phyloP scores from a whole-genome alignment of 306 rosid genomes.

The Pueraria montana region DNA sequence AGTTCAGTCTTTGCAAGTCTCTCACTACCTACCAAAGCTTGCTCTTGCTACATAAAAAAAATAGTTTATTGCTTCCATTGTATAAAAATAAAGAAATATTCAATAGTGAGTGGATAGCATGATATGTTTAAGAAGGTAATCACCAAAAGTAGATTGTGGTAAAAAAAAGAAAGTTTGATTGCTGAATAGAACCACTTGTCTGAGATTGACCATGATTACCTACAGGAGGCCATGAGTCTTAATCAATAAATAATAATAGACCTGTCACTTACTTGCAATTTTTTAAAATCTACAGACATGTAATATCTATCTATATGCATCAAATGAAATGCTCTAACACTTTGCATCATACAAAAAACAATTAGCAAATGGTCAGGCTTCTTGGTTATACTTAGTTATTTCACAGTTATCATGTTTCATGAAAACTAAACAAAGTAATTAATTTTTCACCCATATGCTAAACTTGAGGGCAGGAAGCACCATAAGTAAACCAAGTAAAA shows the following conservation, averaged over 20 bases:
- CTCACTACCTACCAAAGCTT: no score
- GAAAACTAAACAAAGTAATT: neutral
- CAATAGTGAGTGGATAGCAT: constrained; percentile 1
- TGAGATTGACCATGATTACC: constrained; percentile 45
- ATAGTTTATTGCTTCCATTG: constrained; percentile 26
- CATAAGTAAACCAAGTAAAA: neutral
- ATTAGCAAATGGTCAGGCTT: constrained; percentile 23
- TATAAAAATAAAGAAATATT: neutral
- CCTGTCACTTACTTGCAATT: neutral
- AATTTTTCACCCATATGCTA: neutral
- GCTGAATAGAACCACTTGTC: constrained; percentile 43
- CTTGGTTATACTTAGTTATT: neutral
- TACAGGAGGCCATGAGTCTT: constrained; percentile 33
- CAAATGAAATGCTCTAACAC: constrained; percentile 22
- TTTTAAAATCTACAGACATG: constrained; percentile 3
- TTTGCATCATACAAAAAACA: neutral
- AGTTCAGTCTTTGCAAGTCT: no score
- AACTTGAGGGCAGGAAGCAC: constrained; percentile 23
- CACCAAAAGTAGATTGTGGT: constrained; percentile 37
- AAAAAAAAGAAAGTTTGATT: constrained; percentile 31
- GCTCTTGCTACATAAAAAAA: neutral
- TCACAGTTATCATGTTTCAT: neutral
- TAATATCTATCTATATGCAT: constrained; percentile 10
- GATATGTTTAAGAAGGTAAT: constrained; percentile 37
- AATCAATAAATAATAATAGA: constrained; percentile 24